Base-by-base conservation (phyloP, 108 stramenopile species). In the Cylindrotheca fusiformis region DNA sequence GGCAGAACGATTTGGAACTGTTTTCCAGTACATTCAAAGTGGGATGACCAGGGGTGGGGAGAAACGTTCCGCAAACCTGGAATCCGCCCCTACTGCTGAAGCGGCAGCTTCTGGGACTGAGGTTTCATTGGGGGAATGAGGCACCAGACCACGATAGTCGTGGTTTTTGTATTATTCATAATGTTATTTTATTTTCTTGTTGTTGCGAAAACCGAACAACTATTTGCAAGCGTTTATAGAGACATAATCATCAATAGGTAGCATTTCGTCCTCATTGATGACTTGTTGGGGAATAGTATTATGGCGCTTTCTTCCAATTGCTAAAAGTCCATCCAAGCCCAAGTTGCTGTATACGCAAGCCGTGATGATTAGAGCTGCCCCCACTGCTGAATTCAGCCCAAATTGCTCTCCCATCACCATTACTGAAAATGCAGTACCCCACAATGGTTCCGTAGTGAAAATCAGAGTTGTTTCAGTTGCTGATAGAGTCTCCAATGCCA, bases 401-500 rank as follows among this genome's bases (percentile, higher is more conserved):
- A 97, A 65, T 44, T 63, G 70, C 64, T 97, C 96, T 32, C 90
- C 86, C 44, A 93, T 78, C 5, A 95, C 67, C 2, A 78, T 56
- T 29, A 84, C 78, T 0, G 93, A 93, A 73, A 93, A 92, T 21
- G 77, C 84, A 17, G 89, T 74, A 41, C 93, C 96, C 76, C 82
- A 95, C 20, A 97, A 33, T 17, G 96, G 95, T 69, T 95, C 95
- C 2, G 96, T 95, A 14, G 85, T 83, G 27, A 95, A 85, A 26
- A 97, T 86, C 25, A 97, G 65, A 2, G 96, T 97, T 8, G 93
- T 92, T 58, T 97, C 96, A 2, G 91, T 75, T 2, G 96, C 96
- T 17, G 81, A 82, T 8, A 97, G 71, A 6, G 85, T 90, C 33
- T 84, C 71, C 52, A 97, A 71, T 2, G 96, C 96, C 22, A 88